Evolutionary conservation across 495 filamentous ascomycete genomes (phyloP).

Genomic region (Penicillium bovifimosum): DNA sequence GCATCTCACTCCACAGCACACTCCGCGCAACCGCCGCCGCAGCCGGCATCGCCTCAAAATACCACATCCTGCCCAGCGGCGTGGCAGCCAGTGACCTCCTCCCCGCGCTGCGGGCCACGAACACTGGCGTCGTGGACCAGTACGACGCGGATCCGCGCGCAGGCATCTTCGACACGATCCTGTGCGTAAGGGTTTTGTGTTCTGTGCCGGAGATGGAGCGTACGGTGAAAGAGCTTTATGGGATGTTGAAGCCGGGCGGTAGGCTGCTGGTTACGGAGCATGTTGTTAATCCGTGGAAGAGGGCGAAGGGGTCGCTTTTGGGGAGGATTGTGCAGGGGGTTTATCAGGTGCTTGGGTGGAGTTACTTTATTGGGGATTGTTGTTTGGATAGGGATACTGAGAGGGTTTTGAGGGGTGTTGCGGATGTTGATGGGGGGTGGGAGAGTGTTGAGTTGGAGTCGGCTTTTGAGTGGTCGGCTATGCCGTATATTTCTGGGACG

Average conservation of each 20-base stretch:
- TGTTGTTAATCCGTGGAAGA: conserved; percentile 47
- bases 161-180: conserved; percentile 61
- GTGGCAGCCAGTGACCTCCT: conserved; percentile 48
- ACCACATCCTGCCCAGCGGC: conserved; percentile 58
- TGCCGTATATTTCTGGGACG: conserved; percentile 54
- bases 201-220: conserved; percentile 58
- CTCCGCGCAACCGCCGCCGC: conserved; percentile 42
- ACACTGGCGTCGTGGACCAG: conserved; percentile 25
- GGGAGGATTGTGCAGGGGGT: conserved; percentile 41
- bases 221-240: conserved; percentile 55
- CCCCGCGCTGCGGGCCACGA: conserved; percentile 32
- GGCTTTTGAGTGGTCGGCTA: conserved; percentile 40
- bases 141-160: conserved; percentile 6
- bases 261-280: conserved; percentile 68
- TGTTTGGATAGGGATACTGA: conserved; percentile 52
- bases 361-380: conserved; percentile 56
- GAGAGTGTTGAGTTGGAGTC: conserved; percentile 46
- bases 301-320: conserved; percentile 42
- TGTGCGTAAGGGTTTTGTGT: conserved; percentile 67
- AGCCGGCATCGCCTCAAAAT: conserved; percentile 52
- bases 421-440: conserved; percentile 48
- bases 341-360: conserved; percentile 33
- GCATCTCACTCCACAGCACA: conserved; percentile 45
- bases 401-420: conserved; percentile 41
- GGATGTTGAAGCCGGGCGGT: conserved; percentile 60